Conservation (phyloP, 495 filamentous ascomycete species). For the Trichoderma parareesei region DNA sequence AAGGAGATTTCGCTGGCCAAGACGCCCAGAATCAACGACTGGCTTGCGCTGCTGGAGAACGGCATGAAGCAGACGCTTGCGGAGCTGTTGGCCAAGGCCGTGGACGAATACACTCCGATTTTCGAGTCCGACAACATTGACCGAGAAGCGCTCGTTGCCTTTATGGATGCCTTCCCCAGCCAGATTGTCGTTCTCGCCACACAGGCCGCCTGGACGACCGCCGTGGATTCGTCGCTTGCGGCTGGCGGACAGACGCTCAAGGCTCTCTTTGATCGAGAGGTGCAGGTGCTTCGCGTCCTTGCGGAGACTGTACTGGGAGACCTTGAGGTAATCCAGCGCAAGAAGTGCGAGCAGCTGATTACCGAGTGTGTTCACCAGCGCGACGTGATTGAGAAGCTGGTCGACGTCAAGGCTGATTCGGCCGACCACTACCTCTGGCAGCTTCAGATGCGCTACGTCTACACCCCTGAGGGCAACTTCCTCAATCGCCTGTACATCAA, state of each 20-base stretch:
- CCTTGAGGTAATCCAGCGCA: conserved; percentile 74
- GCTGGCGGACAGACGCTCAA: conserved; percentile 60
- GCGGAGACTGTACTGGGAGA: conserved; percentile 87
- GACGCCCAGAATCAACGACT: conserved; percentile 95
- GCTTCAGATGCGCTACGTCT: conserved; percentile 96
- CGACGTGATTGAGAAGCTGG: conserved; percentile 78
- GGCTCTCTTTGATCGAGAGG: conserved; percentile 62
- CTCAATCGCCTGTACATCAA: conserved; percentile 79
- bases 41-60: conserved; percentile 80
- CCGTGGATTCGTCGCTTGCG: conserved; percentile 66
- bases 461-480: conserved; percentile 69
- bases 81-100: conserved; percentile 78
- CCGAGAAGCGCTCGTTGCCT: conserved; percentile 58
- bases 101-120: conserved; percentile 65
- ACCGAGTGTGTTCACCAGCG: conserved; percentile 98
- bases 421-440: conserved; percentile 86
- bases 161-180: conserved; percentile 73
- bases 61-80: conserved; percentile 94
- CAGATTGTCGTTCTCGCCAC: conserved; percentile 94
- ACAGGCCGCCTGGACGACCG: conserved; percentile 88
- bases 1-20: conserved; percentile 85
- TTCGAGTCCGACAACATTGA: conserved; percentile 61
- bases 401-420: conserved; percentile 63
- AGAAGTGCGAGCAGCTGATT: conserved; percentile 97
- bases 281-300: conserved; percentile 71